These are phyloP conservation scores for Calcarisporium arbuscula DNA, from an alignment of 2,329 filamentous ascomycete genomes.

Conservation along the genomic window DNA sequence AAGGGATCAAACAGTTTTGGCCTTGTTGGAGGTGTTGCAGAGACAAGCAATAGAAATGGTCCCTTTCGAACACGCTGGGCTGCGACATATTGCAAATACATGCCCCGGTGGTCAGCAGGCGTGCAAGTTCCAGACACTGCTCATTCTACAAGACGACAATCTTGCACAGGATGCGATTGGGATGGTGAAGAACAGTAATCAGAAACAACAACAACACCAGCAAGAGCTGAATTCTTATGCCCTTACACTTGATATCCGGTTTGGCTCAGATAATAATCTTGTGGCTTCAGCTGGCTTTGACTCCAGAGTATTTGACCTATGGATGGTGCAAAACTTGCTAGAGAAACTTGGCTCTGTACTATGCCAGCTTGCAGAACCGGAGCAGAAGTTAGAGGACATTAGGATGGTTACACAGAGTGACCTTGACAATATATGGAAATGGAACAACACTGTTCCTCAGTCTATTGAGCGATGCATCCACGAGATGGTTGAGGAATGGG, in stretches of 20 bases:
- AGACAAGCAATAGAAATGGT: constrained; percentile 12
- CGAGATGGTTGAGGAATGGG: constrained; percentile 13
- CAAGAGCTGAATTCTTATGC: constrained; percentile 4
- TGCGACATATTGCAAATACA: constrained; percentile 13
- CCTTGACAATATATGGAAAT: constrained; percentile 9
- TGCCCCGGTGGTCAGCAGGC: constrained; percentile 8
- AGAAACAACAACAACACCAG: too few relatives aligned
- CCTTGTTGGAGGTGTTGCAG: constrained; percentile 10
- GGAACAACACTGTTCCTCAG: constrained; percentile 12
- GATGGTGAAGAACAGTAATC: background rate
- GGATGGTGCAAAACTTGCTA: background rate
- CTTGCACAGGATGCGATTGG: background rate
- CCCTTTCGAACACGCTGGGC: constrained; percentile 10
- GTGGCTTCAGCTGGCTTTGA: constrained; percentile 4
- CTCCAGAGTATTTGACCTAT: background rate
- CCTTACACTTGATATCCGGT: constrained; percentile 3
- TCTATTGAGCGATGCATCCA: constrained; percentile 13
- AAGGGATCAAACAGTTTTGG: constrained; percentile 14
- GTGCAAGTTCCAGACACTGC: constrained; percentile 20
- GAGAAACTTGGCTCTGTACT: background rate
- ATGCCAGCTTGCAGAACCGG: background rate
- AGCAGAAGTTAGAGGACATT: background rate
- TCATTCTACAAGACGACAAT: constrained; percentile 17
- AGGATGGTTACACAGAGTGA: background rate
- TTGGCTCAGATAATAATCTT: background rate